Evolutionary conservation across 2,329 filamentous ascomycete species (phyloP).

Genomic region (Penicillium sp.): DNA sequence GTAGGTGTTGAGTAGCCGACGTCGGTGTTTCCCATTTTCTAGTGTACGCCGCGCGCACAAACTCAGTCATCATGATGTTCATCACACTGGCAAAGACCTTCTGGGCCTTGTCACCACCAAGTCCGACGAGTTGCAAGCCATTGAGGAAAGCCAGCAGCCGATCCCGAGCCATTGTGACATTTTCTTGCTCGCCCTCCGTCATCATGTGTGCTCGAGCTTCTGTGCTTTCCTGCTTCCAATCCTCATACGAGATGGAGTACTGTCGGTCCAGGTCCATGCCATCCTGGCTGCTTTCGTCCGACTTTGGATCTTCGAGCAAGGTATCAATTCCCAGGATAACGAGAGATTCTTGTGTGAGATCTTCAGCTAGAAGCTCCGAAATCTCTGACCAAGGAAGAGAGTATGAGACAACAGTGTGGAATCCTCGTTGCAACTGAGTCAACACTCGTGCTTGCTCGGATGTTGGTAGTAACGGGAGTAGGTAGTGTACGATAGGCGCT

Average conservation of each 20-base stretch:
- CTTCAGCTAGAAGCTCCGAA: constrained; percentile 42
- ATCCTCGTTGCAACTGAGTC: constrained; percentile 39
- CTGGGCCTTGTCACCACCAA: constrained; percentile 53
- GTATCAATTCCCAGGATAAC: constrained; percentile 41
- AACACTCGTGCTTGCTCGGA: constrained; percentile 29
- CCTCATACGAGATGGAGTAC: constrained; percentile 36
- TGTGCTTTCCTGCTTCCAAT: constrained; percentile 32
- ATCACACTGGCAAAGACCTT: constrained; percentile 57
- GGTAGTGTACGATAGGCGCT: constrained; percentile 32
- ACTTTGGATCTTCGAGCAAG: constrained; percentile 21
- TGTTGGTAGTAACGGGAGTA: constrained; percentile 28
- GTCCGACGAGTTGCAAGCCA: constrained; percentile 49
- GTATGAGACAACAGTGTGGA: constrained; percentile 48
- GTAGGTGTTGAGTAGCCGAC: constrained; percentile 48
- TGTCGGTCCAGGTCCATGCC: constrained; percentile 38
- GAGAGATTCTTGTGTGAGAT: constrained; percentile 44
- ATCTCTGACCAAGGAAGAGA: constrained; percentile 42
- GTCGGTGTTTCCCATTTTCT: constrained; percentile 53
- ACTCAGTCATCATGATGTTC: constrained; percentile 54
- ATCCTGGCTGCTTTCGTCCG: constrained; percentile 23
- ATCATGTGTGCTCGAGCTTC: constrained; percentile 32
- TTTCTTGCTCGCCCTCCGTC: constrained; percentile 28
- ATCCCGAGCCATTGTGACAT: constrained; percentile 31
- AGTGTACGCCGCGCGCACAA: constrained; percentile 54
- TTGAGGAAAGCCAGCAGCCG: constrained; percentile 41